Base-by-base conservation (phyloP, 805 yeast genomes). In the Yarrowia sp. region DNA sequence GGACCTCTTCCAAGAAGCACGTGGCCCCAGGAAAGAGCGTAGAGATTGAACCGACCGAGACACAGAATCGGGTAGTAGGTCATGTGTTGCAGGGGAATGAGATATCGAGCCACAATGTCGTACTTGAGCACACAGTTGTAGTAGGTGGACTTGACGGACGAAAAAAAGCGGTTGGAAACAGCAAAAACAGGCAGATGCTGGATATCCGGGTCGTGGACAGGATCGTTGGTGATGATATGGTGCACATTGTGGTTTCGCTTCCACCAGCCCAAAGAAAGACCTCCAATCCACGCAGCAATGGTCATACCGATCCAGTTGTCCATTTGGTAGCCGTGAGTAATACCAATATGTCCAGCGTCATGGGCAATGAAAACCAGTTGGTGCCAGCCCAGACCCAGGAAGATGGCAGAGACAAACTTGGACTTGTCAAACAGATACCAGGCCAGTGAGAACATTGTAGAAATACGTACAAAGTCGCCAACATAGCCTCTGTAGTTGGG, bases 221-320 rank as follows among this genome's bases (percentile, higher is more conserved):
- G 97, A 72, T 91, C 96, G 74, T 91, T 91, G n/a, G 97, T 89
- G 64, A 91, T 82, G 61, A 91, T 77, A 73, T 91, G 97, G 75
- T 91, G 97, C n/a, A 91, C 96, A 73, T 91, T 91, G 76, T 91
- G 97, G 75, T 89, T 91, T 62, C 92, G 80, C 70, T 91, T 92
- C 97, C 97, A 91, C 97, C 97, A 91, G 1, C 96, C 96, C 21
- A 90, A 72, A 51, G 96, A 89, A 44, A 91, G 79, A 0, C 97
- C 97, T n/a, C 97, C 97, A 61, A 85, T 75, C 79, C 81, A 91
- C 67, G 89, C 85, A 0, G 96, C 96, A 58, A 91, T 79, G 1
- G 84, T 59, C 74, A 86, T 83, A 1, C 96, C 96, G 65, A 89
- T 79, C 19, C 88, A 73, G 71, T 87, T 91, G 74, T 91, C 97